These are phyloP conservation scores for Rhododendron simsii DNA, from an alignment of 148 eudicot species.

Conservation along the genomic window DNA sequence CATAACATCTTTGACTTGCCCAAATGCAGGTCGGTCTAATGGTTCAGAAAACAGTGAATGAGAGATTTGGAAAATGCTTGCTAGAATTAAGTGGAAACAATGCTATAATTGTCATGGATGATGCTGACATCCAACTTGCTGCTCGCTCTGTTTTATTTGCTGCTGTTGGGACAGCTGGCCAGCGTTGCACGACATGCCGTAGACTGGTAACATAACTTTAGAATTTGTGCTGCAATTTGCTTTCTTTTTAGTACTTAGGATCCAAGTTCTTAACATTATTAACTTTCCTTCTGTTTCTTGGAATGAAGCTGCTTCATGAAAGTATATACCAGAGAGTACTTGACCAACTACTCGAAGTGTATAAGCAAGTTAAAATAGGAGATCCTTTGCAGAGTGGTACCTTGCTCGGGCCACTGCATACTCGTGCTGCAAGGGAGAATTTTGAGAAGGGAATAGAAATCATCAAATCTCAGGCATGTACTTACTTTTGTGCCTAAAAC, in stretches of 20 bases:
- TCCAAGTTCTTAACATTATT: neutral
- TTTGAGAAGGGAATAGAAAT: slow-evolving; percentile 72
- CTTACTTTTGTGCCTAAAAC: slow-evolving; percentile 3
- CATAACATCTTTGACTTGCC: neutral
- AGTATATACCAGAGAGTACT: slow-evolving; percentile 66
- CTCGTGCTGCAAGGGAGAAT: slow-evolving; percentile 68
- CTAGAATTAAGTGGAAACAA: slow-evolving; percentile 97
- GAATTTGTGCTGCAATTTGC: neutral
- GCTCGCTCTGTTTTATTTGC: slow-evolving; percentile 91
- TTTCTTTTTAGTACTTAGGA: neutral
- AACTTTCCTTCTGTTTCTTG: neutral
- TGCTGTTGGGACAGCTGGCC: slow-evolving; percentile 99
- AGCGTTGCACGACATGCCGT: slow-evolving; percentile 97
- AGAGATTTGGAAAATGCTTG: slow-evolving; percentile 91
- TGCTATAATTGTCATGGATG: slow-evolving; percentile 95
- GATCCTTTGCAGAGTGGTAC: slow-evolving; percentile 87
- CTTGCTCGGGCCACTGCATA: slow-evolving; percentile 92
- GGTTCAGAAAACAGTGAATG: slow-evolving; percentile 83
- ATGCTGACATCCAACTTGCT: slow-evolving; percentile 83
- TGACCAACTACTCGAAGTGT: slow-evolving; percentile 58
- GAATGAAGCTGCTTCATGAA: slow-evolving; percentile 74
- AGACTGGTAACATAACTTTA: slow-evolving; percentile 56
- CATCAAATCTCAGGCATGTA: slow-evolving; percentile 82
- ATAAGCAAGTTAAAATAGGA: slow-evolving; percentile 93
- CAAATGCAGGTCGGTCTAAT: slow-evolving; percentile 67